phyloP scores from a whole-genome alignment of 176 grass and related monocot species.

The Thinopyrum elongatum region DNA sequence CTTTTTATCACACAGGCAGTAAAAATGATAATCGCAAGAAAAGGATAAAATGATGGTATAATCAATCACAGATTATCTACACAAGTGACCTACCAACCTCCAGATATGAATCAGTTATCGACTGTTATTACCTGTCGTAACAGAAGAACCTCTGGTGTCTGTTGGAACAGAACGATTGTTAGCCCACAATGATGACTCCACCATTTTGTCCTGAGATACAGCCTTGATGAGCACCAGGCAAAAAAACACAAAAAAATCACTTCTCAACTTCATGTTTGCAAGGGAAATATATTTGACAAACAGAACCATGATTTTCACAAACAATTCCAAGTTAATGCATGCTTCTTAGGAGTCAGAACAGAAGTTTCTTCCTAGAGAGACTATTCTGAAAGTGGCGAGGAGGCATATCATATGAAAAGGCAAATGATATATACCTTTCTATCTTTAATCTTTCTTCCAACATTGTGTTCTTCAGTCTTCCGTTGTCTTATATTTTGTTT shows the following conservation, averaged over 20 bases:
- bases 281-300: conserved; percentile 7
- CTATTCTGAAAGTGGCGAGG: background rate
- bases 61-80: conserved; percentile 15
- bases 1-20: background rate
- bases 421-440: conserved; percentile 57
- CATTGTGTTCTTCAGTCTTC: conserved; percentile 55
- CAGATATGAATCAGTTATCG: conserved; percentile 50
- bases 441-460: conserved; percentile 70
- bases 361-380: conserved; percentile 12
- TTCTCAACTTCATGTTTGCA: background rate
- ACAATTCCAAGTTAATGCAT: background rate
- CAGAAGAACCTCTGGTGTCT: conserved; percentile 43
- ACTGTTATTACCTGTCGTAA: conserved; percentile 28
- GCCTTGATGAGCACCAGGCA: conserved; percentile 18
- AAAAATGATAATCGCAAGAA: background rate
- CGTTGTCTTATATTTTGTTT: conserved; percentile 72
- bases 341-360: background rate
- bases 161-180: conserved; percentile 47
- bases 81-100: conserved; percentile 63
- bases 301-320: conserved; percentile 12
- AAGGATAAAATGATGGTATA: background rate
- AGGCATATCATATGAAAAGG: background rate
- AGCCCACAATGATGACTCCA: conserved; percentile 41
- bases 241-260: conserved; percentile 10
- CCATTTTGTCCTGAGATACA: conserved; percentile 67